Percentiles rank a stretch among this genome's conserved stretches.
phyloP scores from a whole-genome alignment of 176 grass and related monocot species.

The Puccinellia tenuiflora region DNA sequence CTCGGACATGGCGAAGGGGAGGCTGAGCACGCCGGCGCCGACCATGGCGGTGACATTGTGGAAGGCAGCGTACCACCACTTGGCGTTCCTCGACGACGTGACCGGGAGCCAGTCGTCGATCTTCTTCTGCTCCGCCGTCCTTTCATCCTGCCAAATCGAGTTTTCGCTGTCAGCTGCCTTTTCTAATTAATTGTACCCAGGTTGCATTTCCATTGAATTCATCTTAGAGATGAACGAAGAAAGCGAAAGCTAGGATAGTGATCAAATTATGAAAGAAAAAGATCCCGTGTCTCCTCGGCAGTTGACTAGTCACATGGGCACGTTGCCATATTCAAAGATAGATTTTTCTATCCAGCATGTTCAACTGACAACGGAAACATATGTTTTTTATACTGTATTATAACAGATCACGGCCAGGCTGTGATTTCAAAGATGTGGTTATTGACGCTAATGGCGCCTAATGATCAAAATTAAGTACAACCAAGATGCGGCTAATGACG shows the following conservation, averaged over 20 bases:
- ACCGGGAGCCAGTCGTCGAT: conserved; percentile 80
- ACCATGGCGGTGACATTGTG: conserved; percentile 99
- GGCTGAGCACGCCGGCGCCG: conserved; percentile 80
- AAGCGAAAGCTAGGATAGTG: too few relatives aligned
- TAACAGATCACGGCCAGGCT: not conserved
- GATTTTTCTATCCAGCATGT: not conserved
- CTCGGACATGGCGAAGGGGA: conserved; percentile 80
- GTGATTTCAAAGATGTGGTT: not conserved
- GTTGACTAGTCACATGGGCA: conserved; percentile 38
- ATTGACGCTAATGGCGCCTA: too few relatives aligned
- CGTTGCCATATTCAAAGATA: conserved; percentile 2
- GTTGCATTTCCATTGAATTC: not conserved
- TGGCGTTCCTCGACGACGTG: conserved; percentile 78
- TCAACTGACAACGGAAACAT: not conserved
- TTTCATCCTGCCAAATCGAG: conserved; percentile 7
- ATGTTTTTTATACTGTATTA: not conserved
- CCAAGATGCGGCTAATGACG: not conserved
- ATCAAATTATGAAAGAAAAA: too few relatives aligned
- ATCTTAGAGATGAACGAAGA: not conserved
- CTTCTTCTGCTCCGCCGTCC: conserved; percentile 31
- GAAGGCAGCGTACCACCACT: conserved; percentile 95
- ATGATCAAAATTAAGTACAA: too few relatives aligned
- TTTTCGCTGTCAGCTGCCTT: not conserved
- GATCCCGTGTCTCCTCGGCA: not conserved
- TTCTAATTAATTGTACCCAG: not conserved